Base-by-base conservation (phyloP, 2,329 filamentous ascomycete genomes). In the Monilinia polystroma region DNA sequence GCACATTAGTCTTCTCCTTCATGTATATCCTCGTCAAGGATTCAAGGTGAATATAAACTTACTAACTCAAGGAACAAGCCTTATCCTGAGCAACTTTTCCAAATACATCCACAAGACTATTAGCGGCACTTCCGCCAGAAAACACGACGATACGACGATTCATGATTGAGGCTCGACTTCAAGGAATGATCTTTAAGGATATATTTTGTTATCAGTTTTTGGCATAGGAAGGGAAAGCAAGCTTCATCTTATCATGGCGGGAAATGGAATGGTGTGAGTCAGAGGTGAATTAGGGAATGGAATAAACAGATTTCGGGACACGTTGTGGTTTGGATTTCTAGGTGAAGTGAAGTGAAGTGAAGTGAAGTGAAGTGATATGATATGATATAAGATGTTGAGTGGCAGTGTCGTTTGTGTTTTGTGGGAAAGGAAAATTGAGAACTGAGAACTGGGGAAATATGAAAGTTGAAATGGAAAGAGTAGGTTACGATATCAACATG, bases 111-210 rank as follows among this genome's bases (percentile, higher is more conserved):
- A 97, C 94, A 6, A 97, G 85, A 74, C 85, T 96, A 76, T 97
- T 98, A 7, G 94, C 93, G n/a, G 93, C 94, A 72, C 92, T 97
- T 64, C 93, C 93, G 51, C 93, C 93, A 0, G 93, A 96, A 78
- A 97, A 95, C 62, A 97, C 89, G 29, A 93, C 91, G 67, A 96
- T 73, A 63, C 67, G 67, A 66, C 68, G 68, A 57, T 59, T 72
- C 68, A 69, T 68, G 58, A 49, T 63, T 66, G 64, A 62, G 29
- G 23, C 20, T 57, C 12, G 62, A 32, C 26, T 10, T 54, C 16
- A 12, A 29, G 20, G 14, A 52, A 26, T 23, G 26, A 64, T 43
- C 26, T 55, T 56, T n/a, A 60, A 26, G n/a, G 10, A 26, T n/a
- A 18, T 32, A 41, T 35, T 20, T 38, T n/a, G 18, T 20, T 26